Base-by-base conservation (phyloP, 1,284 basidiomycete species). In the Cutaneotrichosporon cutaneum region DNA sequence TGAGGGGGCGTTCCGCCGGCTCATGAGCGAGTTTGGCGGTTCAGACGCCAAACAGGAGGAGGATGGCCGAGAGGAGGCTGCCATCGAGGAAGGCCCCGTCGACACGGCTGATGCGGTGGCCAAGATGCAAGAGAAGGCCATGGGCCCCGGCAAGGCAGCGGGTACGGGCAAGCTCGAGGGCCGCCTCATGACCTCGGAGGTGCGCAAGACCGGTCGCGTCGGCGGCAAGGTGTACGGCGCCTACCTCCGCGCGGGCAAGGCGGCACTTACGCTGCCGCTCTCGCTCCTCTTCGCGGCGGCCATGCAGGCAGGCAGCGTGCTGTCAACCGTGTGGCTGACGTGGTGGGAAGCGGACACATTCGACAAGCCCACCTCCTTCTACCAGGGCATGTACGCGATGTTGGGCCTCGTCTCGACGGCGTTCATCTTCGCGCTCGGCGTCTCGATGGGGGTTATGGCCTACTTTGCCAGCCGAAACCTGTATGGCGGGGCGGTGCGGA, bases 351-450 rank as follows among this genome's bases (percentile, higher is more conserved):
- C 81, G 50, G 83, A 88, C 59, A 26, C 62, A 30, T 72, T 66
- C 54, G 45, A 57, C 51, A 45, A 58, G 42, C 18, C 66, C 22
- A 68, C 59, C 32, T 83, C 83, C 3, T 85, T 88, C 70, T 90
- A 91, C 75, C 87, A 90, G 76, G 85, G 82, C 11, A 75, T 91
- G 24, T 92, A 92, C 70, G 88, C 87, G 2, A 81, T 81, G 52
- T 79, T 92, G 1, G 89, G 82, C 9, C 18, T 76, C 0, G 47
- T 66, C 0, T 68, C 72, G 70, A 84, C 90, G 0, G 35, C 87
- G 13, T 86, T 86, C 72, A 88, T 87, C 0, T 88, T 91, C 73
- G 68, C 56, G 65, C 87, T 86, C 69, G 88, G 83, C 47, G 77
- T 82, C 10, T 76, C 80, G 2, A 83, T 87, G 73, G 85, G 86